Evolutionary conservation across 1,284 basidiomycete species (phyloP).

Genomic region (Fomitiporia mediterranea): DNA sequence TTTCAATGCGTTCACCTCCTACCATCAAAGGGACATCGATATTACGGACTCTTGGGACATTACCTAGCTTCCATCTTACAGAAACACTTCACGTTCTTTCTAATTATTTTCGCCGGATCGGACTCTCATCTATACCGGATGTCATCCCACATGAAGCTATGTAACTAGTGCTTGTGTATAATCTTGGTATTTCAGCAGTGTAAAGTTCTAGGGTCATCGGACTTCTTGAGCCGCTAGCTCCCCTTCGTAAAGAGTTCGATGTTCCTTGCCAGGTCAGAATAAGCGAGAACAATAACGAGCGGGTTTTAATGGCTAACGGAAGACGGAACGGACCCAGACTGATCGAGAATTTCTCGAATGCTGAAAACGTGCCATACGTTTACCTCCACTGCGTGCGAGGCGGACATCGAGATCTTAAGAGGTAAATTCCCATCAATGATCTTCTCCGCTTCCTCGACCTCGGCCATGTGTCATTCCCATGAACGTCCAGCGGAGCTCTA

Average conservation of each 20-base stretch:
- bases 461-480: slow-evolving; percentile 8
- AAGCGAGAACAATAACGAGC: background rate
- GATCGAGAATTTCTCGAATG: background rate
- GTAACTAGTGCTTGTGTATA: slow-evolving; percentile 1
- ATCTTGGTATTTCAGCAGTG: slow-evolving; percentile 1
- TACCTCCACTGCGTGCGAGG: background rate
- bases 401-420: background rate
- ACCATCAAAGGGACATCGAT: background rate
- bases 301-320: background rate
- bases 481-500: background rate
- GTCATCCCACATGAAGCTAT: background rate
- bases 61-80: slow-evolving; percentile 4
- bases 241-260: background rate
- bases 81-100: slow-evolving; percentile 7
- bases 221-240: slow-evolving; percentile 1
- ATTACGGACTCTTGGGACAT: slow-evolving; percentile 1
- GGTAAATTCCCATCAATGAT: background rate
- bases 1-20: background rate
- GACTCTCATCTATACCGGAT: background rate
- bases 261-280: background rate
- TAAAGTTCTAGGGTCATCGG: slow-evolving; percentile 9
- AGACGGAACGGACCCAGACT: background rate
- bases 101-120: slow-evolving; percentile 6
- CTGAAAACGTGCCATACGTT: background rate
- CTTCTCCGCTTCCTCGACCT: slow-evolving; percentile 8